These are phyloP conservation scores for Solanum hybrid DNA, from an alignment of 305 asterid genomes.

Conservation along the genomic window DNA sequence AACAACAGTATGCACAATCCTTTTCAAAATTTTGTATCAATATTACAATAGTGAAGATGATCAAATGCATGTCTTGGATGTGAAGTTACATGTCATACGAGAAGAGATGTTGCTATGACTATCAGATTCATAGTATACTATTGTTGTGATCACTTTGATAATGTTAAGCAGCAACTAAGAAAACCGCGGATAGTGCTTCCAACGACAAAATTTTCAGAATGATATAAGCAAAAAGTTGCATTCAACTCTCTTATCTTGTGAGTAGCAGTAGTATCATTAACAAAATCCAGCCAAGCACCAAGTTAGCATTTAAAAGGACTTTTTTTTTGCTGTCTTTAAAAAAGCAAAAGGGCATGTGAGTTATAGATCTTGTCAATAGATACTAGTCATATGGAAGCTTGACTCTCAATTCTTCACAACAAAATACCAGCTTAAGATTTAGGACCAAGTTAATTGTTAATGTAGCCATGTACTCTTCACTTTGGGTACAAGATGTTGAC, in stretches of 20 bases:
- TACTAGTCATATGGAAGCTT: background rate
- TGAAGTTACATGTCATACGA: background rate
- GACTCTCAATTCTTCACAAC: background rate
- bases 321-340: too few relatives aligned
- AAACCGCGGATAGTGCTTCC: background rate
- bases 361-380: background rate
- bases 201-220: background rate
- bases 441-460: background rate
- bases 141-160: background rate
- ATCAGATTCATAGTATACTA: background rate
- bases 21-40: background rate
- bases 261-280: background rate
- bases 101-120: background rate
- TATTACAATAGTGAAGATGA: background rate
- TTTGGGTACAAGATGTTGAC: background rate
- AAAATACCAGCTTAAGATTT: background rate
- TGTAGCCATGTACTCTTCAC: background rate
- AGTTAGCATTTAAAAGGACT: background rate
- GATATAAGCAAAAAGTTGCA: background rate
- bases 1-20: background rate
- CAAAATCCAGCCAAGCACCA: background rate
- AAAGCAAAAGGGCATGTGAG: background rate
- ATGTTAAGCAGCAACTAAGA: background rate
- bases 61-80: background rate
- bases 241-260: background rate